These are phyloP conservation scores for Metarhizium humberi DNA, from an alignment of 2,329 filamentous ascomycete species.

Conservation along the genomic window DNA sequence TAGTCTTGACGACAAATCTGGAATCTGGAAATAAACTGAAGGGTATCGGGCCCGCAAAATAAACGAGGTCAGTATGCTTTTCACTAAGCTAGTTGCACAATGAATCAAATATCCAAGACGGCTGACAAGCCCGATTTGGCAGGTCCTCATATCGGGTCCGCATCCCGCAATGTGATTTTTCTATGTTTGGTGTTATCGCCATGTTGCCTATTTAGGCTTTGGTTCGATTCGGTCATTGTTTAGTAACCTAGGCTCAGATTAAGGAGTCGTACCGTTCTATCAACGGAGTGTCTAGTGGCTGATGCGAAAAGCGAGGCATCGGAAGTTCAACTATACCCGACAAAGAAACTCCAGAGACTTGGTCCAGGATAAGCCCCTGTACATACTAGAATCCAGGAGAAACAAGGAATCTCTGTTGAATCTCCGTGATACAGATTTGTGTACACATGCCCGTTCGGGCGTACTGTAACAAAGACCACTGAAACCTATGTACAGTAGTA, in stretches of 20 bases:
- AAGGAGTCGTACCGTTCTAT: neutral
- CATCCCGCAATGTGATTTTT: neutral
- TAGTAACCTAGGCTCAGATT: neutral
- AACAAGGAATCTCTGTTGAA: neutral
- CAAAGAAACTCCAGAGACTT: neutral
- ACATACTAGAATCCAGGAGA: neutral
- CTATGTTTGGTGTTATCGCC: neutral
- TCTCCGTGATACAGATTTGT: neutral
- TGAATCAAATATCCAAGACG: neutral
- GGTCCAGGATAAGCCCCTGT: neutral
- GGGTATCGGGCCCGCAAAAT: neutral
- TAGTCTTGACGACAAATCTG: too few species aligned
- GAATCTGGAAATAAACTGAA: too few species aligned
- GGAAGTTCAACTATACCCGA: neutral
- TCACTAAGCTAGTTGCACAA: neutral
- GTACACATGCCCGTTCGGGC: too few species aligned
- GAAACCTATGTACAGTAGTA: too few species aligned
- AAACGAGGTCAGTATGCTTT: neutral
- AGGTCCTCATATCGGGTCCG: neutral
- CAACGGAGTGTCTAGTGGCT: too few species aligned
- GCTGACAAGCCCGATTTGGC: neutral
- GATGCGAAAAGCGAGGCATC: too few species aligned
- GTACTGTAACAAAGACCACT: too few species aligned
- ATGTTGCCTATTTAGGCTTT: neutral
- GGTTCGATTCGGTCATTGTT: neutral